A percentile compares a stretch with the other conserved stretches of the same genome.
These are phyloP conservation scores for Macrophomina pseudophaseolina DNA, from an alignment of 2,329 filamentous ascomycete genomes.

Conservation along the genomic window DNA sequence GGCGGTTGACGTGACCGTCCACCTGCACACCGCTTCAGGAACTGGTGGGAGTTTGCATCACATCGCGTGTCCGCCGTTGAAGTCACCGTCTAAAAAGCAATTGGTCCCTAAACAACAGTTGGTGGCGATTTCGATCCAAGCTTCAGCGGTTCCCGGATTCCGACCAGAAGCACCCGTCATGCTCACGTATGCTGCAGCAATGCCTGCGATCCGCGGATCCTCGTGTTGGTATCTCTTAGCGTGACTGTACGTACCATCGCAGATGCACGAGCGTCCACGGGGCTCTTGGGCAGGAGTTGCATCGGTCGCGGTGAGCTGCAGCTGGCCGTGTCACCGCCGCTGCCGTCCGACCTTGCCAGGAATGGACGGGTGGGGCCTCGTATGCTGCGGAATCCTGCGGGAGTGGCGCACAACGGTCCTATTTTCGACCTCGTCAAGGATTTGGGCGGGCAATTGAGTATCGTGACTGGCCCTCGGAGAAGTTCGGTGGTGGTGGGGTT, in stretches of 20 bases:
- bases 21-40: not conserved
- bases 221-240: conserved; percentile 8
- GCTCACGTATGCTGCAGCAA: not conserved
- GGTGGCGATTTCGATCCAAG: not conserved
- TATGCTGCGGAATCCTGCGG: conserved; percentile 6
- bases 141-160: not conserved
- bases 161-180: not conserved
- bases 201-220: not conserved
- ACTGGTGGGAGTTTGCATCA: no score
- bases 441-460: not conserved
- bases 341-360: not conserved
- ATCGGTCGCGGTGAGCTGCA: conserved; percentile 1
- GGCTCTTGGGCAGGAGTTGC: conserved; percentile 8
- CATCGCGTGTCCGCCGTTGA: not conserved
- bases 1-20: not conserved
- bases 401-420: not conserved
- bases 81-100: not conserved
- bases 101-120: not conserved
- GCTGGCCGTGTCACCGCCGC: not conserved
- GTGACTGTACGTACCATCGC: not conserved
- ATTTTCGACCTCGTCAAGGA: not conserved
- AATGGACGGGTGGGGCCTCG: not conserved
- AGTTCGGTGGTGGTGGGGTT: not conserved
- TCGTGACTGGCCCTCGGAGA: not conserved
- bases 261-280: conserved; percentile 1